phyloP scores from a whole-genome alignment of 2,329 filamentous ascomycete genomes.

The Oidium heveae region DNA sequence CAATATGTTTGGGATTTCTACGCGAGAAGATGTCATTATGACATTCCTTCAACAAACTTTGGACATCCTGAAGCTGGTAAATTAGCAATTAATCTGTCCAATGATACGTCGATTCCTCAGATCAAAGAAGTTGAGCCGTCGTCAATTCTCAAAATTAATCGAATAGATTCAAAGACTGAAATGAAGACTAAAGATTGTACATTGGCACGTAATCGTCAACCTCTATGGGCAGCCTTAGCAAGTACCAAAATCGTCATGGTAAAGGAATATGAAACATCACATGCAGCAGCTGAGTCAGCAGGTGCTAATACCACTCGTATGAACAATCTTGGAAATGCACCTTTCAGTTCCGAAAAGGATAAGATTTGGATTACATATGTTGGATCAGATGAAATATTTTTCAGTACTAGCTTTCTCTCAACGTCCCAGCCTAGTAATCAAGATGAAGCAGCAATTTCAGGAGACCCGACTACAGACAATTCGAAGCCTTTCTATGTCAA shows the following conservation, averaged over 20 bases:
- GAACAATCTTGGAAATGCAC: conserved; percentile 51
- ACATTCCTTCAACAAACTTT: conserved; percentile 20
- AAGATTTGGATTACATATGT: conserved; percentile 66
- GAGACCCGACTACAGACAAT: conserved; percentile 28
- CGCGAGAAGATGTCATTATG: conserved; percentile 30
- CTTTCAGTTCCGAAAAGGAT: conserved; percentile 42
- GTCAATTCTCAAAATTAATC: conserved; percentile 2
- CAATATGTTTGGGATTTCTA: conserved; percentile 47
- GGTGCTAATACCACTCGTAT: conserved; percentile 53
- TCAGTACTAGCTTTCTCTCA: conserved; percentile 43
- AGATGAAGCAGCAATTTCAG: conserved; percentile 11
- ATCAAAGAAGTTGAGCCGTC: conserved; percentile 9
- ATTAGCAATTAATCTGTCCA: conserved; percentile 23
- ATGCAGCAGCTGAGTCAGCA: conserved; percentile 45
- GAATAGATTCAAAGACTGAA: background rate
- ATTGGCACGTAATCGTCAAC: conserved; percentile 71
- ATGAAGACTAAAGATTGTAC: conserved; percentile 53
- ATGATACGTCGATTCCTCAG: conserved; percentile 14
- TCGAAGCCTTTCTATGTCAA: conserved; percentile 56
- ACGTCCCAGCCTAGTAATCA: conserved; percentile 15
- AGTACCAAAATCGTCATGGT: conserved; percentile 93
- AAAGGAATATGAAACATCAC: conserved; percentile 69
- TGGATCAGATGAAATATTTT: conserved; percentile 52
- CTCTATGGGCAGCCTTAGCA: conserved; percentile 79
- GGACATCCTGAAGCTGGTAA: conserved; percentile 40